These are phyloP conservation scores for Darksidea phi DNA, from an alignment of 495 filamentous ascomycete genomes.

Conservation along the genomic window DNA sequence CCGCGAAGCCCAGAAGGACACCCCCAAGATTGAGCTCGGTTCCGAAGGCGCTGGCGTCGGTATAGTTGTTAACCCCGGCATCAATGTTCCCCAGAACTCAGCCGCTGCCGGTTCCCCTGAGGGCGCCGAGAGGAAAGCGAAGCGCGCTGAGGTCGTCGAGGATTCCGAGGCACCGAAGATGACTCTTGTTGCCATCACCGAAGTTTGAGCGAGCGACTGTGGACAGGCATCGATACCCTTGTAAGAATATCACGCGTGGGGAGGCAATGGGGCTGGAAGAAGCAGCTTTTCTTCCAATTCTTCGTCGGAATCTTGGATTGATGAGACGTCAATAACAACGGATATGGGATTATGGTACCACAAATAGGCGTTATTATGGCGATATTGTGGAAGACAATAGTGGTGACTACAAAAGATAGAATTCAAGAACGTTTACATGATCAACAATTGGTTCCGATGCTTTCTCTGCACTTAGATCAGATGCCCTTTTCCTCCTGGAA, in stretches of 20 bases:
- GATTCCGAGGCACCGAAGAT: constrained; percentile 32
- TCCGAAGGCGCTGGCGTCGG: constrained; percentile 34
- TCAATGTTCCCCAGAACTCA: constrained; percentile 35
- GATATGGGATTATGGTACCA: too few relatives aligned
- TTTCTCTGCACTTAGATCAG: too few relatives aligned
- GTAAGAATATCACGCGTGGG: constrained; percentile 3
- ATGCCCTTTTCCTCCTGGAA: too few relatives aligned
- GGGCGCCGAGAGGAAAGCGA: constrained; percentile 7
- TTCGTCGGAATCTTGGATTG: not conserved
- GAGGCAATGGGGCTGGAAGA: not conserved
- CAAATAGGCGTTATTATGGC: too few relatives aligned
- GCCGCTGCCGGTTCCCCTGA: constrained; percentile 31
- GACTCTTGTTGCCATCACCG: constrained; percentile 39
- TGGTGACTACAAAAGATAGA: not conserved
- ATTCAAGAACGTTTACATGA: not conserved
- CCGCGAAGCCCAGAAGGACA: constrained; percentile 36
- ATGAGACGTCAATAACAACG: too few relatives aligned
- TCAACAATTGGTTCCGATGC: not conserved
- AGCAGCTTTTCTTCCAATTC: not conserved
- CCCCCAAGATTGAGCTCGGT: constrained; percentile 39
- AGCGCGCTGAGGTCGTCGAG: constrained; percentile 27
- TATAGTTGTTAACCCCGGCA: constrained; percentile 35
- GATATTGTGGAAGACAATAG: not conserved
- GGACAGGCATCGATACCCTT: constrained; percentile 18
- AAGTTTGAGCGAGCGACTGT: constrained; percentile 23